Evolutionary conservation across 2,329 filamentous ascomycete genomes (phyloP).

Genomic region (Phialophora macrospora): DNA sequence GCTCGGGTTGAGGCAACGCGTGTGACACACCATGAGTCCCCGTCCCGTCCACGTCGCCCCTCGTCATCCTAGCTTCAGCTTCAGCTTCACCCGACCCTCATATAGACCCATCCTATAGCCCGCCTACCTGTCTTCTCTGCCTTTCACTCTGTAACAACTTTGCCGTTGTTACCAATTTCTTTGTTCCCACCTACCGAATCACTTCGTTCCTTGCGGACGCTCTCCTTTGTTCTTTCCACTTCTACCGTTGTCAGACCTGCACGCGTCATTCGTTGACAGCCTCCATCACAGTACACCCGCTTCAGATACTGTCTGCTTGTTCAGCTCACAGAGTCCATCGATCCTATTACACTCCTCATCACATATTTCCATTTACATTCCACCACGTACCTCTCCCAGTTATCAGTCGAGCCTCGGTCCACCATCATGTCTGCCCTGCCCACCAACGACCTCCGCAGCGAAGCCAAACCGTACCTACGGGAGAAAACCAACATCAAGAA

Average conservation of each 20-base stretch:
- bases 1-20: conserved; percentile 1
- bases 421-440: conserved; percentile 46
- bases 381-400: conserved; percentile 26
- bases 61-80: conserved; percentile 17
- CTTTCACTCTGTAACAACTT: conserved; percentile 19
- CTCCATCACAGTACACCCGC: background rate
- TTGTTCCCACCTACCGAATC: conserved; percentile 12
- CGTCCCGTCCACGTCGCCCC: background rate
- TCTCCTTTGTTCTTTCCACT: conserved; percentile 30
- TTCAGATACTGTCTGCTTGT: conserved; percentile 5
- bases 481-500: conserved; percentile 48
- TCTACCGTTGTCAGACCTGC: conserved; percentile 10
- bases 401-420: background rate
- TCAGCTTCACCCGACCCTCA: conserved; percentile 5
- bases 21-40: conserved; percentile 16
- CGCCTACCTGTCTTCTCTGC: background rate
- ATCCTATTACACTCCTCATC: conserved; percentile 14
- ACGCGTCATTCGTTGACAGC: conserved; percentile 24
- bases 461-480: conserved; percentile 55
- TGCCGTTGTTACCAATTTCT: conserved; percentile 14
- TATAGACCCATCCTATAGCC: conserved; percentile 10
- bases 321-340: conserved; percentile 9
- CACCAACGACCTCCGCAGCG: conserved; percentile 60
- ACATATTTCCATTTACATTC: background rate
- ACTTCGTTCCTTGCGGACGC: conserved; percentile 4